Evolutionary conservation across 257 asterid species (phyloP), one percentile per base, ranked within the genome.

Genomic region (Coffea eugenioides): DNA sequence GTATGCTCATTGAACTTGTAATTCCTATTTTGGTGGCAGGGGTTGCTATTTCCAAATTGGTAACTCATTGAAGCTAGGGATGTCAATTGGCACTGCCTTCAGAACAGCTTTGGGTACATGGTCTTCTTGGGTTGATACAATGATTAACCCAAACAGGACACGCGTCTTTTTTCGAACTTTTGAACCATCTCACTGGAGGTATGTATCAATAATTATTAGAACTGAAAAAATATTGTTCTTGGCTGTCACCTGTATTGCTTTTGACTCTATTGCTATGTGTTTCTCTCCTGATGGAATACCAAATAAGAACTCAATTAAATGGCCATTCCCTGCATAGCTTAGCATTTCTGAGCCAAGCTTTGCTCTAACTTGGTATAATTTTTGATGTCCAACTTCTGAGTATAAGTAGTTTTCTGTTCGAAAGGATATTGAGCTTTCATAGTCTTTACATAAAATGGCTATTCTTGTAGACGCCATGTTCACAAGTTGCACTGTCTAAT

Each of bases 131-230:
- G 88, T 92, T 66, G 94, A 92, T 83, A 73, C 57, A 81, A 84
- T 18, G 85, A 86, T 91, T 48, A 79, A 91, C 80, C 86, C 94
- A 3, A 86, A 82, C 66, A 86, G 80, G 80, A 90, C 97, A 13
- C 90, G 77, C 15, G 82, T 92, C 65, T 92, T 92, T 84, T 90
- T 92, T 77, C 87, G 96, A 82, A 92, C 96, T 8, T 92, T 89
- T 78, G 97, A 92, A 83, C 96, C 97, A 54, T 90, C 96, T 84
- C 97, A 90, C 79, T 92, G 97, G 97, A 90, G 95, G 97, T 92
- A 89, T 66, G 69, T 71, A 51, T 64, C 16, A 39, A 69, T 74
- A 39, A 69, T 69, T 79, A 21, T 52, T 43, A 16, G 39, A 4
- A 15, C 71, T 71, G 3, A 12, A 39, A 56, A 57, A 25, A 27